Conservation (phyloP, 139 green algal species). For the Haematococcus sp. region DNA sequence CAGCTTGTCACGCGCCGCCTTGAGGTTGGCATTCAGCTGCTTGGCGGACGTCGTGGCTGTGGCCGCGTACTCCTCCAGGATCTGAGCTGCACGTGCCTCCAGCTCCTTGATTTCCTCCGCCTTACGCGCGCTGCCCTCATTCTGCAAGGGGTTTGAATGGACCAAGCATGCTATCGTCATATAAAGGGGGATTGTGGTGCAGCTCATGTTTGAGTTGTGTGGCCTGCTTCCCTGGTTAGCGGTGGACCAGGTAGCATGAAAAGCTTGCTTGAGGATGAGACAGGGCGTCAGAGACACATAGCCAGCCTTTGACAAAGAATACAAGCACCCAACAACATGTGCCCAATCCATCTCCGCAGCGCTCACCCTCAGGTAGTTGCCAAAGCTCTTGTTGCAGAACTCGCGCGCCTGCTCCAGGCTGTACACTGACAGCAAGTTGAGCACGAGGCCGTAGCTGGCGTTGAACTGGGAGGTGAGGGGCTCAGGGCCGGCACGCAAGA, state of each 20-base stretch:
- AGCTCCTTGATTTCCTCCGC: slow-evolving; percentile 14
- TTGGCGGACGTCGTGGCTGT: slow-evolving; percentile 11
- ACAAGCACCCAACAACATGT: no score
- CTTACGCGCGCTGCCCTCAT: slow-evolving; percentile 9
- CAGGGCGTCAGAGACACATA: no score
- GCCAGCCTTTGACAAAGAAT: no score
- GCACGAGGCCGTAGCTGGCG: slow-evolving; percentile 77
- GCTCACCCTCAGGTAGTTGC: slow-evolving; percentile 32
- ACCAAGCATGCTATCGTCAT: no score
- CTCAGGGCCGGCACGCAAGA: slow-evolving; percentile 77
- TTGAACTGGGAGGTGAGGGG: slow-evolving; percentile 69
- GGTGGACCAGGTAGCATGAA: no score
- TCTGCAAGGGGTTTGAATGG: background rate
- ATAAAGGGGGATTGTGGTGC: no score
- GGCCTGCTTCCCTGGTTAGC: no score
- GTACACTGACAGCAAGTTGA: slow-evolving; percentile 83
- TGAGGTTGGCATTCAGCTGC: slow-evolving; percentile 25
- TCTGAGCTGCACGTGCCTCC: slow-evolving; percentile 18
- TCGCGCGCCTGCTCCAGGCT: slow-evolving; percentile 62
- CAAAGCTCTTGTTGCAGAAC: slow-evolving; percentile 75
- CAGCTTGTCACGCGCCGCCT: slow-evolving; percentile 7
- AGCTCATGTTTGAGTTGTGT: no score
- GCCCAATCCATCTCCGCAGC: background rate
- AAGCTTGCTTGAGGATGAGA: no score
- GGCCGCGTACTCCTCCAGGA: slow-evolving; percentile 27